phyloP scores from a whole-genome alignment of 1,139 yeast genomes.

The Blastobotrys illinoisensis region DNA sequence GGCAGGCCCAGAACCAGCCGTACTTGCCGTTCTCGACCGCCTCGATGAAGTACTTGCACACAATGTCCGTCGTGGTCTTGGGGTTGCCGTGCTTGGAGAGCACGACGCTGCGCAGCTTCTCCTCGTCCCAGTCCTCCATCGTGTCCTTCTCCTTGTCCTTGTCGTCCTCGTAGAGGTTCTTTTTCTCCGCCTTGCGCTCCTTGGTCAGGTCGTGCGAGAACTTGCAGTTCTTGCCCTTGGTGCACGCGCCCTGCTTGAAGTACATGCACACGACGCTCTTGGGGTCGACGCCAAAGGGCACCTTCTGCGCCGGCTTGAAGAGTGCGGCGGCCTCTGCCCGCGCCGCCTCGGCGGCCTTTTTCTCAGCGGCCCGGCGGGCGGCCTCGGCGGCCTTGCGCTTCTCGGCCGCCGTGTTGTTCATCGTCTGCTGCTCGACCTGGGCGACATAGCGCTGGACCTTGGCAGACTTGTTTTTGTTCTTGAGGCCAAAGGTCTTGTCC shows the following conservation, averaged over 20 bases:
- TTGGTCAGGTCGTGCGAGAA: slow-evolving; percentile 85
- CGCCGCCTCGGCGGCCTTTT: slow-evolving; percentile 86
- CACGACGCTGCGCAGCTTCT: slow-evolving; percentile 80
- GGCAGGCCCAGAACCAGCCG: slow-evolving; percentile 99
- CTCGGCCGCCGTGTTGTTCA: slow-evolving; percentile 46
- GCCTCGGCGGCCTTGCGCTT: slow-evolving; percentile 74
- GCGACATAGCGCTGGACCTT: slow-evolving; percentile 82
- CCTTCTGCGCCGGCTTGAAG: slow-evolving; percentile 71
- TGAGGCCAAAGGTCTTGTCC: slow-evolving; percentile 92
- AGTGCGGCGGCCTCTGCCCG: slow-evolving; percentile 80
- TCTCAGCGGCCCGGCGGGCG: slow-evolving; percentile 73
- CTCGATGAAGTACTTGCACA: slow-evolving; percentile 89
- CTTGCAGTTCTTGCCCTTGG: slow-evolving; percentile 87
- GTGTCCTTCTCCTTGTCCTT: slow-evolving; percentile 72
- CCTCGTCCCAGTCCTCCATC: slow-evolving; percentile 98
- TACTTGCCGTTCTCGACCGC: slow-evolving; percentile 97
- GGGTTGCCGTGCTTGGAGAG: slow-evolving; percentile 91
- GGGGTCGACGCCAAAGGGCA: slow-evolving; percentile 97
- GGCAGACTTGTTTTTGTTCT: slow-evolving; percentile 72
- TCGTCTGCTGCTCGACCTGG: slow-evolving; percentile 67
- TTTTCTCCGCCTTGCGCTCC: slow-evolving; percentile 86
- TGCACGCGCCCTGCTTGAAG: slow-evolving; percentile 85
- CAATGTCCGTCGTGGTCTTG: slow-evolving; percentile 88
- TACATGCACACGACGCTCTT: slow-evolving; percentile 87
- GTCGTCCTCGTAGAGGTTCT: slow-evolving; percentile 87